Percentiles rank a stretch among this genome's conserved stretches.
These are phyloP conservation scores for Atalantia buxifolia DNA, from an alignment of 345 rosid species.

Conservation along the genomic window DNA sequence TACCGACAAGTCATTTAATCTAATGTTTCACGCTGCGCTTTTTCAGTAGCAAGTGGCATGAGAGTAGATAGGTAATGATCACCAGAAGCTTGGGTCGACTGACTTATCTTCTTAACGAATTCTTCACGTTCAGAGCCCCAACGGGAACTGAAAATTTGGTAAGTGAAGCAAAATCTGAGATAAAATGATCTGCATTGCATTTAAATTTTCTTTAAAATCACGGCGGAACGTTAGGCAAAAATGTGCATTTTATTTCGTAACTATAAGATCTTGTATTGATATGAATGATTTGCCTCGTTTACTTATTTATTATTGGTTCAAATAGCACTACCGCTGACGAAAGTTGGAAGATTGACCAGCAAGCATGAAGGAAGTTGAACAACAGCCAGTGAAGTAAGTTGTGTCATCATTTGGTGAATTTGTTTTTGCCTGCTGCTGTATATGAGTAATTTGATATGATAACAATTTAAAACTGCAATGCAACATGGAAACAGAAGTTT, in stretches of 20 bases:
- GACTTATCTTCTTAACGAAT: not conserved
- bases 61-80: not conserved
- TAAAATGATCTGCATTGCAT: too few relatives aligned
- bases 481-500: not conserved
- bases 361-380: constrained; percentile 24
- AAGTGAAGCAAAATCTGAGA: too few relatives aligned
- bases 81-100: not conserved
- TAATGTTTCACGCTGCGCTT: not conserved
- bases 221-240: not conserved
- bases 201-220: too few relatives aligned
- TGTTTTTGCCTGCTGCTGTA: constrained; percentile 17
- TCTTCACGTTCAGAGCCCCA: not conserved
- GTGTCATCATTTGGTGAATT: constrained; percentile 16
- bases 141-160: constrained; percentile 1
- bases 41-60: constrained; percentile 12
- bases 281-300: not conserved
- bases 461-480: not conserved
- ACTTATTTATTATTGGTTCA: not conserved
- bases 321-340: constrained; percentile 23
- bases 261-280: not conserved
- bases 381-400: constrained; percentile 24
- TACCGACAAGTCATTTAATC: not conserved
- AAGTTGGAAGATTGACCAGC: constrained; percentile 10
- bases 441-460: not conserved
- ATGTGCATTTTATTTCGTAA: not conserved